phyloP scores from a whole-genome alignment of 2,329 filamentous ascomycete species.

The Xylaria multiplex region DNA sequence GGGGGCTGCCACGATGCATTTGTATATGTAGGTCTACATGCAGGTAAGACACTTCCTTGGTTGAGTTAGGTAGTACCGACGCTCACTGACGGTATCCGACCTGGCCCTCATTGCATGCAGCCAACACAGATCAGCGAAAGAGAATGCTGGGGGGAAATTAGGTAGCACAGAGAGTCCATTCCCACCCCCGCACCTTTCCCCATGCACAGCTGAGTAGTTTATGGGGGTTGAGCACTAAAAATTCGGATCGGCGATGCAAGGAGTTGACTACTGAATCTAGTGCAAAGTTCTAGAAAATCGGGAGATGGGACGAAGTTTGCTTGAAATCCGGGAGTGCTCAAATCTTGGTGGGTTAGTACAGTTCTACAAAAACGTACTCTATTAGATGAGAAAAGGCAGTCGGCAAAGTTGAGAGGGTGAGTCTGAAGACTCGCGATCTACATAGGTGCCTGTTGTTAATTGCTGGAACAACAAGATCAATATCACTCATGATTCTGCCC shows the following conservation, averaged over 20 bases:
- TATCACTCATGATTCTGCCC: constrained; percentile 15
- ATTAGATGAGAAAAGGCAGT: no score
- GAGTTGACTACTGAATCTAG: no score
- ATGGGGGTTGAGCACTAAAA: not conserved
- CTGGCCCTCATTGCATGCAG: not conserved
- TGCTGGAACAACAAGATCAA: not conserved
- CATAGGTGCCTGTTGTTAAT: not conserved
- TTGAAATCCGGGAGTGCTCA: not conserved
- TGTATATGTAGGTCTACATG: constrained; percentile 22
- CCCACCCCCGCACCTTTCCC: constrained; percentile 11
- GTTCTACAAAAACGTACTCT: no score
- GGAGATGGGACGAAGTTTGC: not conserved
- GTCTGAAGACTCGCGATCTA: no score
- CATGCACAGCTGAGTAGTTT: not conserved
- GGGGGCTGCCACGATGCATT: constrained; percentile 15
- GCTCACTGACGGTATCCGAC: not conserved
- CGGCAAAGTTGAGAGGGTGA: no score
- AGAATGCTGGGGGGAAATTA: not conserved
- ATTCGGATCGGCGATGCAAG: not conserved
- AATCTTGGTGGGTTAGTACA: not conserved
- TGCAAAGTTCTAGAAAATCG: not conserved
- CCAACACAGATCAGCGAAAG: not conserved
- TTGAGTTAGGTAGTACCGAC: not conserved
- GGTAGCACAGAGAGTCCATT: not conserved
- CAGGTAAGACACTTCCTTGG: constrained; percentile 18